Conservation (phyloP, 2,329 filamentous ascomycete genomes). For the Chrysoporthe puriensis region DNA sequence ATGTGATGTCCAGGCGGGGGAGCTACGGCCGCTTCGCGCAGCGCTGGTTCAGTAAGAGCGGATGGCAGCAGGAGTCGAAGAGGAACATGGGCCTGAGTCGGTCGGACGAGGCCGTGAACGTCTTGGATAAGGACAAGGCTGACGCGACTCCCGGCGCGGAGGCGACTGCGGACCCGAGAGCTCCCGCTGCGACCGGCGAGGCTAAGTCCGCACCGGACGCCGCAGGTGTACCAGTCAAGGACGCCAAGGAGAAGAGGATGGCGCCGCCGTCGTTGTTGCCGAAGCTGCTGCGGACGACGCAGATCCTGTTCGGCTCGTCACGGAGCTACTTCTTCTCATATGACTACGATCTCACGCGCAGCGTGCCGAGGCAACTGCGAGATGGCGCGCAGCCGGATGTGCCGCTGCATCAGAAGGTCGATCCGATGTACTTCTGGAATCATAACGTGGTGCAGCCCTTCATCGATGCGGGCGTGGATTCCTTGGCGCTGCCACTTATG, state of each 20-base stretch:
- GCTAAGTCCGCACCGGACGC: constrained; percentile 25
- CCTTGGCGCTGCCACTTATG: constrained; percentile 78
- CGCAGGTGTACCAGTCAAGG: constrained; percentile 24
- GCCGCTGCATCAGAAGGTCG: constrained; percentile 73
- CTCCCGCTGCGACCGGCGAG: constrained; percentile 22
- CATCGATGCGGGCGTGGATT: constrained; percentile 71
- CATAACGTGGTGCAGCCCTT: constrained; percentile 74
- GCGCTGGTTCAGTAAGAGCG: constrained; percentile 86
- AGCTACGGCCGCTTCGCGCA: constrained; percentile 88
- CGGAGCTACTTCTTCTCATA: constrained; percentile 95
- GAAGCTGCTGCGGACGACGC: constrained; percentile 81
- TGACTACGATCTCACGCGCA: constrained; percentile 86
- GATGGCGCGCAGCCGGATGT: constrained; percentile 62
- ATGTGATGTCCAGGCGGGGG: constrained; percentile 82
- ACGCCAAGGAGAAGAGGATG: constrained; percentile 28
- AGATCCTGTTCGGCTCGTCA: constrained; percentile 80
- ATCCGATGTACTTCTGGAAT: constrained; percentile 92
- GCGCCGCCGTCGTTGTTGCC: constrained; percentile 61
- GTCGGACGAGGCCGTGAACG: constrained; percentile 36
- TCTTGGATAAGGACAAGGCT: constrained; percentile 47
- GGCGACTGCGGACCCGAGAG: constrained; percentile 7
- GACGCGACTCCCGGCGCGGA: constrained; percentile 29
- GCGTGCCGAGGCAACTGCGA: constrained; percentile 48
- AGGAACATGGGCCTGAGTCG: constrained; percentile 70
- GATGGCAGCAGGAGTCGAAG: constrained; percentile 75